Percentiles rank a stretch among this genome's conserved stretches.
phyloP scores from a whole-genome alignment of 768 basidiomycete species.

The Termitomyces sp. region DNA sequence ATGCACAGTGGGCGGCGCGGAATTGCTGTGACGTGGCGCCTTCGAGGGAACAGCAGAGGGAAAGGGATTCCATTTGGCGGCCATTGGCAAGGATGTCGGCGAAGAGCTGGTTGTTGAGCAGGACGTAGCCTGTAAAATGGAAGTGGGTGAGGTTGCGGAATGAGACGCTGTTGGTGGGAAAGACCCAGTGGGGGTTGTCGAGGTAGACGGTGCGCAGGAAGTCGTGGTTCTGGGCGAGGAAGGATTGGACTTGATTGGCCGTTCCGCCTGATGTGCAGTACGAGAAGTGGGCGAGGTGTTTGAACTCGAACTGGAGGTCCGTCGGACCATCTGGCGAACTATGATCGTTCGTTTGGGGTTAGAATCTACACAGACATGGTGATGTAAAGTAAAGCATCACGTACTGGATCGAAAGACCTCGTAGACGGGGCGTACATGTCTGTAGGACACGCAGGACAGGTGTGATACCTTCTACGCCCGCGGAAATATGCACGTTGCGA shows the following conservation, averaged over 20 bases:
- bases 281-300: slow-evolving; percentile 53
- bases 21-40: slow-evolving; percentile 47
- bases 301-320: slow-evolving; percentile 44
- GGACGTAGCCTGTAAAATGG: slow-evolving; percentile 54
- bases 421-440: slow-evolving; percentile 41
- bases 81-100: slow-evolving; percentile 56
- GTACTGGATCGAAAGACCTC: slow-evolving; percentile 52
- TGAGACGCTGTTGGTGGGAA: slow-evolving; percentile 46
- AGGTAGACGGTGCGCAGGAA: slow-evolving; percentile 50
- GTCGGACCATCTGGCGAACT: slow-evolving; percentile 38
- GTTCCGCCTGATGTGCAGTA: slow-evolving; percentile 42
- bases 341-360: not conserved
- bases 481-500: slow-evolving; percentile 55
- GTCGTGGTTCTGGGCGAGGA: slow-evolving; percentile 46
- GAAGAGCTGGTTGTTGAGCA: slow-evolving; percentile 42
- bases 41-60: slow-evolving; percentile 49
- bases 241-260: slow-evolving; percentile 32
- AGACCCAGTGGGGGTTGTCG: slow-evolving; percentile 49
- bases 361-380: not conserved
- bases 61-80: slow-evolving; percentile 57
- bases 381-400: slow-evolving; percentile 5
- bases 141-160: slow-evolving; percentile 62
- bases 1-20: slow-evolving; percentile 24
- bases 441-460: slow-evolving; percentile 51
- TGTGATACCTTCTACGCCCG: slow-evolving; percentile 44